phyloP scores from a whole-genome alignment of 31 red algal species.

The Endocladia muricata region DNA sequence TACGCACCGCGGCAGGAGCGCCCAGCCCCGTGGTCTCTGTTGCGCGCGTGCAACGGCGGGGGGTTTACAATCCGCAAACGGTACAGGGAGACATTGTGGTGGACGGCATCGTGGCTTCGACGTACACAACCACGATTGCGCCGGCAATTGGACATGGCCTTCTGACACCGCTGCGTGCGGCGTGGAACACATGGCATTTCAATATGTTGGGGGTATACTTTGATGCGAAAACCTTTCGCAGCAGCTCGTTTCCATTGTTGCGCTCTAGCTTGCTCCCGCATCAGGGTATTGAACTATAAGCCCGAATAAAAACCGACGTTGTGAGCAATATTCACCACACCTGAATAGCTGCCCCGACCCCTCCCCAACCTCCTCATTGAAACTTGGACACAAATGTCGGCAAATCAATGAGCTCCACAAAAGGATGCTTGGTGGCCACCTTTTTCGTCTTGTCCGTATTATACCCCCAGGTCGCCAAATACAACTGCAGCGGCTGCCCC shows the following conservation, averaged over 20 bases:
- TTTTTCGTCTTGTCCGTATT: constrained; percentile 65
- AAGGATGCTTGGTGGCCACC: constrained; percentile 81
- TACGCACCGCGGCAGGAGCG: constrained; percentile 6
- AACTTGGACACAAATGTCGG: constrained; percentile 81
- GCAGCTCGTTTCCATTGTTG: too few species aligned
- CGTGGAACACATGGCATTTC: constrained; percentile 13
- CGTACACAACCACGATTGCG: constrained; percentile 56
- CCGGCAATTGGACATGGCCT: constrained; percentile 18
- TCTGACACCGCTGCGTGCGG: constrained; percentile 31
- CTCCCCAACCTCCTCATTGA: constrained; percentile 52
- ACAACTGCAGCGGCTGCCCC: constrained; percentile 77
- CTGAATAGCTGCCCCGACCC: too few species aligned
- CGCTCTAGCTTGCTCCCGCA: too few species aligned
- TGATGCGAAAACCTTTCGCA: too few species aligned
- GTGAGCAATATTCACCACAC: too few species aligned
- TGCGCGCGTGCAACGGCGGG: constrained; percentile 6
- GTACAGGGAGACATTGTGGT: constrained; percentile 61
- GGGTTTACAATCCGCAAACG: constrained; percentile 73
- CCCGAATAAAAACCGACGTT: too few species aligned
- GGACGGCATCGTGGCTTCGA: constrained; percentile 39
- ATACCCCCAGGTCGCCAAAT: constrained; percentile 95
- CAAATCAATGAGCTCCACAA: constrained; percentile 76
- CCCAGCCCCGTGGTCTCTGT: constrained; percentile 7
- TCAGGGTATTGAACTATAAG: too few species aligned
- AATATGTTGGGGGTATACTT: not conserved